Percentiles rank a stretch among this genome's conserved stretches.
Evolutionary conservation across 805 yeast genomes (phyloP).

Genomic region (Saturnispora galanensis): DNA sequence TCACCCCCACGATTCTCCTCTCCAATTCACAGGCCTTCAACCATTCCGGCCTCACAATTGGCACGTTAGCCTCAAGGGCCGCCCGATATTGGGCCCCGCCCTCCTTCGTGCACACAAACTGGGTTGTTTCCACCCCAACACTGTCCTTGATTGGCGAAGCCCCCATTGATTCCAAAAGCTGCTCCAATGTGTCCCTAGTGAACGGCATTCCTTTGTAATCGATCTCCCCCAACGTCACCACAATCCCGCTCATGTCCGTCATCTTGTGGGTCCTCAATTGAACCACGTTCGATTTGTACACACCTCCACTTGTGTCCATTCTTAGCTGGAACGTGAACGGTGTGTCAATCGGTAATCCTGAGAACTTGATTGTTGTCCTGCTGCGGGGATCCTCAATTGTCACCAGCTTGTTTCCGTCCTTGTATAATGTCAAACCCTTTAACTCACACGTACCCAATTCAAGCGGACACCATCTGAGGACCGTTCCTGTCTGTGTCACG

Average conservation of each 20-base stretch:
- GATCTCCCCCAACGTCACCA: constrained; percentile 80
- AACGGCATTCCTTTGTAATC: constrained; percentile 41
- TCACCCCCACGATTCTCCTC: constrained; percentile 84
- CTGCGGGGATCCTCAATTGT: constrained; percentile 74
- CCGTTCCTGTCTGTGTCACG: constrained; percentile 90
- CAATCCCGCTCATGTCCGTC: constrained; percentile 92
- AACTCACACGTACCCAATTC: constrained; percentile 75
- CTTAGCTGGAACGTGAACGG: constrained; percentile 69
- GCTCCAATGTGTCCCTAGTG: constrained; percentile 48
- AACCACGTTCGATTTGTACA: constrained; percentile 55
- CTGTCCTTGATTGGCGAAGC: constrained; percentile 68
- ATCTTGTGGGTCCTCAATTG: constrained; percentile 81
- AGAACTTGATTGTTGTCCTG: constrained; percentile 73
- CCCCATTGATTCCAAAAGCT: constrained; percentile 59
- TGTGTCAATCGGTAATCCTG: constrained; percentile 85
- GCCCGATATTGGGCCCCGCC: constrained; percentile 56
- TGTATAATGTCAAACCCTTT: constrained; percentile 66
- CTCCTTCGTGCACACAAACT: constrained; percentile 69
- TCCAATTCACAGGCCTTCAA: constrained; percentile 86
- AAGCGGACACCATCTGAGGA: constrained; percentile 86
- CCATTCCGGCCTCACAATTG: constrained; percentile 96
- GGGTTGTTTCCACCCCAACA: constrained; percentile 88
- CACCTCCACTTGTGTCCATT: constrained; percentile 87
- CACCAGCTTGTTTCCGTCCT: constrained; percentile 66
- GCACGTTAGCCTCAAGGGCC: constrained; percentile 81